phyloP scores from a whole-genome alignment of 2,329 filamentous ascomycete species.

The Orbilia ellipsospora region DNA sequence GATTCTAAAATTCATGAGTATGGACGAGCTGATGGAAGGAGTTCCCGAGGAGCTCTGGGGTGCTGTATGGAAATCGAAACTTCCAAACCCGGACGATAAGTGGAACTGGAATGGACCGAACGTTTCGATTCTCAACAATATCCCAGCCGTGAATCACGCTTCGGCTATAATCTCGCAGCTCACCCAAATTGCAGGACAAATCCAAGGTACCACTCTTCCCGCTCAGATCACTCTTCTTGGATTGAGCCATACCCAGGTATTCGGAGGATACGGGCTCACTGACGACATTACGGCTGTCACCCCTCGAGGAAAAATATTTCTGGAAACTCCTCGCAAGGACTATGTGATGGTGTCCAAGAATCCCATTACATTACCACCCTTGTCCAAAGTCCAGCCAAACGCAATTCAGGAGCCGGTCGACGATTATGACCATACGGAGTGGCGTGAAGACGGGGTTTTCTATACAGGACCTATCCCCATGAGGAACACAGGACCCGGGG shows the following conservation, averaged over 20 bases:
- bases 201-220: not conserved
- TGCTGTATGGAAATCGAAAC: conserved; percentile 31
- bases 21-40: conserved; percentile 47
- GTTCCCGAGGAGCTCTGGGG: conserved; percentile 42
- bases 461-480: conserved; percentile 30
- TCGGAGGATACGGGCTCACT: not conserved
- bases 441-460: conserved; percentile 20
- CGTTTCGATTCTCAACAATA: not conserved
- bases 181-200: conserved; percentile 12
- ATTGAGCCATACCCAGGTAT: conserved; percentile 11
- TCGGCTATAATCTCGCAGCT: conserved; percentile 14
- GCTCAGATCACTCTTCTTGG: conserved; percentile 22
- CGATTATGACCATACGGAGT: conserved; percentile 10
- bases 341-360: conserved; percentile 33
- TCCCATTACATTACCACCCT: conserved; percentile 40
- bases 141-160: not conserved
- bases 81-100: conserved; percentile 34
- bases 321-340: conserved; percentile 38
- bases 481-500: conserved; percentile 23
- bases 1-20: conserved; percentile 39
- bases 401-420: conserved; percentile 42
- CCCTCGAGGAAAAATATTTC: conserved; percentile 32
- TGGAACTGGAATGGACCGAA: conserved; percentile 39
- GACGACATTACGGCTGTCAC: conserved; percentile 15
- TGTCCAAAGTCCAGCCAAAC: conserved; percentile 39